Base-by-base conservation (phyloP, 140 eudicot genomes). In the Stevia rebaudiana region DNA sequence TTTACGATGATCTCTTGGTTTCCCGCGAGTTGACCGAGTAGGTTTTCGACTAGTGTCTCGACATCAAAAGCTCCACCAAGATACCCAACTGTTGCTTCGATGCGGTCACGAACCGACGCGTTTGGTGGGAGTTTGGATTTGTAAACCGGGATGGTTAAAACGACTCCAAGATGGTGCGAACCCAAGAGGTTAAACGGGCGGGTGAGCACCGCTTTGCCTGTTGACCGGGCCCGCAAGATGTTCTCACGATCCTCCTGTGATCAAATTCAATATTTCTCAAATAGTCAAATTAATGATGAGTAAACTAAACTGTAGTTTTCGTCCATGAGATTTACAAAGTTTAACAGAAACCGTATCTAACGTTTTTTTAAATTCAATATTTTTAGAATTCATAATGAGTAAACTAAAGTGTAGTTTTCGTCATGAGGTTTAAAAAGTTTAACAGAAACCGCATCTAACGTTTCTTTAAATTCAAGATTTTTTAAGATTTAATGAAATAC, bases 41-140 rank as follows among this genome's bases (percentile, higher is more conserved):
- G 84, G 67, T 86, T 86, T 76, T 89, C 95, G 9, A 89, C 95
- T 6, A 89, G 83, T 21, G 97, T 86, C 77, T 86, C 95, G 17
- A 89, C 95, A 76, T 89, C 97, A 74, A 86, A 89, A 36, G 97
- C 84, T 63, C 95, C 97, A 44, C 97, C 97, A 15, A 89, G 86
- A 69, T 86, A 90, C 97, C 97, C 97, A 5, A 85, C 88, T 8
- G 97, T 86, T 46, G 94, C 94, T 49, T 75, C 77, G 42, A 81
- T 78, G 1, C 95, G 95, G 63, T 90, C 85, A 4, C 80, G 72
- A 25, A 69, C 83, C 3, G 94, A 81, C 13, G 97, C 89, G 25
- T 81, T 80, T 30, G 82, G 63, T 16, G 87, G 77, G 6, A 90
- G 94, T 74, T 81, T 82, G 19, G 75, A 79, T 42, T 84, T 84